phyloP scores from a whole-genome alignment of 1,284 basidiomycete species.

The Takashimella koratensis region DNA sequence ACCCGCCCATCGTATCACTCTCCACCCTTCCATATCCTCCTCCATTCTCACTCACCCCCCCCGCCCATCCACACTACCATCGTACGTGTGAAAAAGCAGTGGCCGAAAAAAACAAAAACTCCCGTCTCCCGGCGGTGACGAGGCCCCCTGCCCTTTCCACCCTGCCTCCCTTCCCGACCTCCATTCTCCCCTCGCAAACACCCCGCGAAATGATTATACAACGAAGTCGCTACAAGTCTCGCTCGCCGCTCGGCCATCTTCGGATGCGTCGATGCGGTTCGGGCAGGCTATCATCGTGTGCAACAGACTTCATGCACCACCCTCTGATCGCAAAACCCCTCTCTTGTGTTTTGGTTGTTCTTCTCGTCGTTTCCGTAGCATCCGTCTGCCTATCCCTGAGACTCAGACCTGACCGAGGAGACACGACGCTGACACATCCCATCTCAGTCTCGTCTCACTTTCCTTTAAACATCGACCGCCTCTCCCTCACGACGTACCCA shows the following conservation, averaged over 20 bases:
- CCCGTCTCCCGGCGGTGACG: not conserved
- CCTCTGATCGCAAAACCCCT: slow-evolving; percentile 36
- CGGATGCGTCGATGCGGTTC: slow-evolving; percentile 3
- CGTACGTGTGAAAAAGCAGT: no score
- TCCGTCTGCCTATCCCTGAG: not conserved
- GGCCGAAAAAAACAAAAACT: no score
- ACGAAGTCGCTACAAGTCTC: slow-evolving; percentile 33
- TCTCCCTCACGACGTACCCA: not conserved
- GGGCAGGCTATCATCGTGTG: slow-evolving; percentile 23
- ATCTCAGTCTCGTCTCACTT: slow-evolving; percentile 5
- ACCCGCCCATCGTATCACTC: no score
- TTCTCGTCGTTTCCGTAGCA: not conserved
- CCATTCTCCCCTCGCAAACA: not conserved
- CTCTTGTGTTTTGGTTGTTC: not conserved
- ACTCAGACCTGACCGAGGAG: not conserved
- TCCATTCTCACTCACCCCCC: no score
- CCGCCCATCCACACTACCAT: no score
- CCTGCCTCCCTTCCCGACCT: not conserved
- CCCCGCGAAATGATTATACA: slow-evolving; percentile 28
- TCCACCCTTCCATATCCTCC: no score
- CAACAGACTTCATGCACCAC: slow-evolving; percentile 46
- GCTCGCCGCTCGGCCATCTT: not conserved
- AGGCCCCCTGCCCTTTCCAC: not conserved
- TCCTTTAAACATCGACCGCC: not conserved
- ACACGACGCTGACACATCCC: not conserved